Conservation (phyloP, 2,329 filamentous ascomycete genomes). For the Gaeumannomyces sp. region DNA sequence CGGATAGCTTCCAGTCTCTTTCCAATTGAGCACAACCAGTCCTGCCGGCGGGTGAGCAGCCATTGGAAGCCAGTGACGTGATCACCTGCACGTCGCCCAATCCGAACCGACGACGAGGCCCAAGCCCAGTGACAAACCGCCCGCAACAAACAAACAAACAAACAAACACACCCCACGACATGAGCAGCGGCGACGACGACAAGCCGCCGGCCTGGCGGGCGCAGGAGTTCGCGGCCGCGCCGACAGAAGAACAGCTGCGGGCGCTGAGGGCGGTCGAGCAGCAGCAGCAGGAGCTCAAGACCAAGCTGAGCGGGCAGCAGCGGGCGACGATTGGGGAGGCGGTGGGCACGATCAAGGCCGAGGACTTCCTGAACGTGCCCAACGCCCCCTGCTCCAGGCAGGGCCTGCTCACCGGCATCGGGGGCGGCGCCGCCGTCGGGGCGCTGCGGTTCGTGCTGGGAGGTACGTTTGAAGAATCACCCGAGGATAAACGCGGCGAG, state of each 20-base stretch:
- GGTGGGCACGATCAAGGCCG: slow-evolving; percentile 57
- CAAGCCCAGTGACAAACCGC: not conserved
- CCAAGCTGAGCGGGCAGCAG: slow-evolving; percentile 21
- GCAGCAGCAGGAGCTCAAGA: slow-evolving; percentile 27
- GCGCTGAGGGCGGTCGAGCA: slow-evolving; percentile 7
- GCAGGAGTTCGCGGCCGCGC: slow-evolving; percentile 17
- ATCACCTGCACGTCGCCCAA: not conserved
- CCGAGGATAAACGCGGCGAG: no score
- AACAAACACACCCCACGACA: not conserved
- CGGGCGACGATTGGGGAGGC: slow-evolving; percentile 49
- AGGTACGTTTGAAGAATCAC: slow-evolving; percentile 53
- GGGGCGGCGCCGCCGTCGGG: slow-evolving; percentile 68
- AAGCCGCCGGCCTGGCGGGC: slow-evolving; percentile 16
- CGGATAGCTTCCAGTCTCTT: not conserved
- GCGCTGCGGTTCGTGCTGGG: slow-evolving; percentile 67
- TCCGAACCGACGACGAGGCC: not conserved
- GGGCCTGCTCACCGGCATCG: slow-evolving; percentile 77
- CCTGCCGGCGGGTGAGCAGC: not conserved
- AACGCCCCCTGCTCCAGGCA: slow-evolving; percentile 80
- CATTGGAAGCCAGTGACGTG: not conserved
- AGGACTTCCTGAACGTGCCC: slow-evolving; percentile 68
- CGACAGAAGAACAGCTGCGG: slow-evolving; percentile 27
- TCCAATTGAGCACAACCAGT: not conserved
- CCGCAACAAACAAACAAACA: not conserved
- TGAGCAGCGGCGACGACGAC: slow-evolving; percentile 4